Evolutionary conservation across 495 filamentous ascomycete genomes (phyloP).

Genomic region (Durotheca rogersii): DNA sequence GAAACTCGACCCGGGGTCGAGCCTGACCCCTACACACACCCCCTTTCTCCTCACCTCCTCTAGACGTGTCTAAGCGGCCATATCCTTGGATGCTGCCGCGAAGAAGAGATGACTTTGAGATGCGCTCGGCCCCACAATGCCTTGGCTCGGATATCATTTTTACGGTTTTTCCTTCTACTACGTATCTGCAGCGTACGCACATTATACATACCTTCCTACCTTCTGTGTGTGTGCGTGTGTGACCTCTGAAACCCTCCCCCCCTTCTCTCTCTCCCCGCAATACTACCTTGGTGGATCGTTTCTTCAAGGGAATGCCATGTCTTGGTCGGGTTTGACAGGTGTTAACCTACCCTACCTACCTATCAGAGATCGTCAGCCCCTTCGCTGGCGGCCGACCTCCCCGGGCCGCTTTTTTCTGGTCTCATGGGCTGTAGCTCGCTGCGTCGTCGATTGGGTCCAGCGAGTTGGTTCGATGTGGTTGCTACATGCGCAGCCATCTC

Average conservation of each 20-base stretch:
- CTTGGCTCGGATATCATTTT: too few relatives aligned
- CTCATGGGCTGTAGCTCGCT: conserved; percentile 7
- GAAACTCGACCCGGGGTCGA: conserved; percentile 12
- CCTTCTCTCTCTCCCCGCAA: too few relatives aligned
- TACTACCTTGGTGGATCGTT: conserved; percentile 33
- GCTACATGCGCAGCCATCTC: conserved; percentile 1
- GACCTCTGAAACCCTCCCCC: conserved; percentile 23
- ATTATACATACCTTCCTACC: too few relatives aligned
- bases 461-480: conserved; percentile 15
- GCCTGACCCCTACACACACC: conserved; percentile 26
- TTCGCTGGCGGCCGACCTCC: conserved; percentile 12
- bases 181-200: too few relatives aligned
- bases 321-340: conserved; percentile 24
- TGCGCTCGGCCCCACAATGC: conserved; percentile 20
- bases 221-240: conserved; percentile 13
- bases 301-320: conserved; percentile 27
- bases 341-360: conserved; percentile 7
- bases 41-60: too few relatives aligned
- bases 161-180: conserved; percentile 4
- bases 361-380: conserved; percentile 19
- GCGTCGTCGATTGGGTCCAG: conserved; percentile 22
- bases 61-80: neutral
- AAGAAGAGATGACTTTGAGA: conserved; percentile 29
- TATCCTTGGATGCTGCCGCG: conserved; percentile 10
- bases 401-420: conserved; percentile 3